A percentile compares a stretch with the other conserved stretches of the same genome.
Conservation (phyloP, 2,329 filamentous ascomycete species). For the Ramularia endophylla region DNA sequence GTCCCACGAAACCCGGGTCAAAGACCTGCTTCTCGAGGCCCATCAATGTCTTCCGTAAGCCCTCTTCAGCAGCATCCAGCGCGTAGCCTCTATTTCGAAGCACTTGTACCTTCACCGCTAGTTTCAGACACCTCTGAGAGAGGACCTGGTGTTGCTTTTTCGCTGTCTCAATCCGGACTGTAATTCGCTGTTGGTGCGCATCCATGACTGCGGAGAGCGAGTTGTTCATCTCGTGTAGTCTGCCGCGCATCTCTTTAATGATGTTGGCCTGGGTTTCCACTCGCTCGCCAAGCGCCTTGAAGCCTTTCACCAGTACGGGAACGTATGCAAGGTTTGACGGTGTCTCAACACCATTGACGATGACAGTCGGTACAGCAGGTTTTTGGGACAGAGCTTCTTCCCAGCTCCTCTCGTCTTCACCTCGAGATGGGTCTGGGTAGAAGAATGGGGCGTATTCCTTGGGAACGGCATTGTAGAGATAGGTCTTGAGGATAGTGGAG, state of each 20-base stretch:
- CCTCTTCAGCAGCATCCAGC: constrained; percentile 72
- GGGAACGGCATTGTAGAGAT: constrained; percentile 83
- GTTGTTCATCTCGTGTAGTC: constrained; percentile 74
- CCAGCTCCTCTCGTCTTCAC: constrained; percentile 73
- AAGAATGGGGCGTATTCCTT: constrained; percentile 71
- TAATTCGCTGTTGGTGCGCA: constrained; percentile 69
- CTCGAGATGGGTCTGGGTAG: constrained; percentile 51
- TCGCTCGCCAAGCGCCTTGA: constrained; percentile 63
- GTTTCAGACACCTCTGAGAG: constrained; percentile 64
- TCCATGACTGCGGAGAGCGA: constrained; percentile 66
- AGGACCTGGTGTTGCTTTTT: constrained; percentile 66
- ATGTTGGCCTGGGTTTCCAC: constrained; percentile 66
- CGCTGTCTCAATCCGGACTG: constrained; percentile 66
- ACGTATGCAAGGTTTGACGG: constrained; percentile 53
- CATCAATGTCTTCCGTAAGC: constrained; percentile 65
- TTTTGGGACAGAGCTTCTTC: constrained; percentile 77
- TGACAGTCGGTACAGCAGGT: constrained; percentile 45
- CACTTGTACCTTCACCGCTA: constrained; percentile 75
- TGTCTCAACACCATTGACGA: constrained; percentile 32
- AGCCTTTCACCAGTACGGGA: constrained; percentile 69
- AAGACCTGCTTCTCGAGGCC: constrained; percentile 63
- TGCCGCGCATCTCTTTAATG: constrained; percentile 62
- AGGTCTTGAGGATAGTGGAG: constrained; percentile 66
- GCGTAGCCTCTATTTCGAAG: constrained; percentile 76
- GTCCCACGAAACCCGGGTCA: constrained; percentile 67